phyloP scores from a whole-genome alignment of 768 basidiomycete genomes.

The Amanita molliuscula region DNA sequence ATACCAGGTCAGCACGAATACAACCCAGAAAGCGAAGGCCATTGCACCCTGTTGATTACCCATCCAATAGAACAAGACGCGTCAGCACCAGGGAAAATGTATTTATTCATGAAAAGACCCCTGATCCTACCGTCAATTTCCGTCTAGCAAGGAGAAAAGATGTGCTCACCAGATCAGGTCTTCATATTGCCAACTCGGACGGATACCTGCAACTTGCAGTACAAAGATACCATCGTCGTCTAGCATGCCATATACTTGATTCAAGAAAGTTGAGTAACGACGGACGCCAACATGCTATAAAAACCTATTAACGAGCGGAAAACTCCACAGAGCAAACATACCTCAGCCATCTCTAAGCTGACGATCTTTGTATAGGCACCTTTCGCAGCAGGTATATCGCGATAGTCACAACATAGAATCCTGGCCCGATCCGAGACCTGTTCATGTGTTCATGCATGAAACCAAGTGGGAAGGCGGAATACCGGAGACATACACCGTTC shows the following conservation, averaged over 20 bases:
- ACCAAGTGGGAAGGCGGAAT: not conserved
- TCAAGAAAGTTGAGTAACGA: slow-evolving; percentile 81
- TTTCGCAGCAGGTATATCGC: slow-evolving; percentile 70
- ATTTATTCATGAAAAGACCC: slow-evolving; percentile 98
- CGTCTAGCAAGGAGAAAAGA: not conserved
- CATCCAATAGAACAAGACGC: slow-evolving; percentile 93
- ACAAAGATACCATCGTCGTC: slow-evolving; percentile 93
- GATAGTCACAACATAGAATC: slow-evolving; percentile 88
- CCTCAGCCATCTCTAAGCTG: slow-evolving; percentile 96
- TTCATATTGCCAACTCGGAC: slow-evolving; percentile 97
- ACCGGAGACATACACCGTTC: slow-evolving; percentile 48
- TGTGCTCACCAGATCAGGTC: slow-evolving; percentile 78
- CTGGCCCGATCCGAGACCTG: slow-evolving; percentile 55
- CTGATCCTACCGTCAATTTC: slow-evolving; percentile 13
- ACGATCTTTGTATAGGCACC: slow-evolving; percentile 91
- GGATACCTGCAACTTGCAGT: slow-evolving; percentile 94
- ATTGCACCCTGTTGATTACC: slow-evolving; percentile 58
- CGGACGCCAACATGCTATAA: slow-evolving; percentile 87
- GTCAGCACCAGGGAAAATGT: slow-evolving; percentile 97
- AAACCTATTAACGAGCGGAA: not conserved
- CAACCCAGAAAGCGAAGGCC: not conserved
- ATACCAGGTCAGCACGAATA: slow-evolving; percentile 9
- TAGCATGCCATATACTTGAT: slow-evolving; percentile 86
- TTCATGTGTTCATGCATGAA: not conserved
- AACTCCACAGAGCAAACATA: slow-evolving; percentile 17